Evolutionary conservation across 2,329 filamentous ascomycete species (phyloP).

Genomic region (Fonsecaea pedrosoi): DNA sequence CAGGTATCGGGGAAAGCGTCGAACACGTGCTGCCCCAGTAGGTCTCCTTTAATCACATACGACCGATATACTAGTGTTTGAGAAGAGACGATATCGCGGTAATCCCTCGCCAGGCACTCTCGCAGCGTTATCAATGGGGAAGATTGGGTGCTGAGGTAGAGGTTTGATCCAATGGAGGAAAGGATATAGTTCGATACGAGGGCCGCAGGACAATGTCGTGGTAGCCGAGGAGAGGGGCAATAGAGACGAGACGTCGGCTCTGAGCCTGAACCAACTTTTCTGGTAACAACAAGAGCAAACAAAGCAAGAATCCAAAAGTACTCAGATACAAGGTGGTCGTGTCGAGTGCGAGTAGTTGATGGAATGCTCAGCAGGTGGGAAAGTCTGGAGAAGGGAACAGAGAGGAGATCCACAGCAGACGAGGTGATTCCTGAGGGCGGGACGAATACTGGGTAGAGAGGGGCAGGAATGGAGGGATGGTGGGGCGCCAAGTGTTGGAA

Average conservation of each 20-base stretch:
- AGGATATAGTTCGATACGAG: neutral
- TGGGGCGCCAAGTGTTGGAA: constrained; percentile 29
- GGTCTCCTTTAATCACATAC: neutral
- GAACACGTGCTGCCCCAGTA: neutral
- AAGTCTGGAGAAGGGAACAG: constrained; percentile 19
- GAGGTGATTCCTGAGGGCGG: constrained; percentile 24
- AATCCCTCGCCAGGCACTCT: neutral
- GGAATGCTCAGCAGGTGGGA: constrained; percentile 2
- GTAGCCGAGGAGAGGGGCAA: neutral
- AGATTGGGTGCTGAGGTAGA: neutral
- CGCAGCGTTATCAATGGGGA: neutral
- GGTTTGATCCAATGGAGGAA: neutral
- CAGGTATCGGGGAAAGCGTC: constrained; percentile 9
- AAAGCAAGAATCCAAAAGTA: neutral
- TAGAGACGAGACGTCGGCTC: neutral
- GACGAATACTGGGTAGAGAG: constrained; percentile 11
- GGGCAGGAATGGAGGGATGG: constrained; percentile 26
- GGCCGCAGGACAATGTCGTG: neutral
- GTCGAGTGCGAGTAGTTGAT: neutral
- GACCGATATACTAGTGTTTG: neutral
- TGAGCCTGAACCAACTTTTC: neutral
- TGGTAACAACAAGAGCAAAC: neutral
- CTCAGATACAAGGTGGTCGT: neutral
- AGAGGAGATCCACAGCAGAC: constrained; percentile 22
- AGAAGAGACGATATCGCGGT: neutral